phyloP scores from a whole-genome alignment of 2,329 filamentous ascomycete genomes.

The Penicillium sp. region DNA sequence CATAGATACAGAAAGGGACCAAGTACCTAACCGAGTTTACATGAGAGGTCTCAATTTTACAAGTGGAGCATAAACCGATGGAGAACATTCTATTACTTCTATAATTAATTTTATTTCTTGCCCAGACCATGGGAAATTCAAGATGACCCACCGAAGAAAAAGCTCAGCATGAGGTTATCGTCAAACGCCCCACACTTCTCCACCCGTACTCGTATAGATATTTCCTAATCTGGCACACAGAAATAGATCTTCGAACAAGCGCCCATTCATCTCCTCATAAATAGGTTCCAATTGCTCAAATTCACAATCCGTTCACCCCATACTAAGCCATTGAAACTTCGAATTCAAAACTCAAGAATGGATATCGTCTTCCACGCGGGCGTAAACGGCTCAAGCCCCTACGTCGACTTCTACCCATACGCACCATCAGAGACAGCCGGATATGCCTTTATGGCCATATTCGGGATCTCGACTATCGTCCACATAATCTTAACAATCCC shows the following conservation, averaged over 20 bases:
- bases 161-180: not conserved
- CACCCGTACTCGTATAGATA: constrained; percentile 31
- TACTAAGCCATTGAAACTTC: not conserved
- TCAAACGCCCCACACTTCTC: constrained; percentile 1
- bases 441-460: constrained; percentile 37
- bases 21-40: too few species aligned
- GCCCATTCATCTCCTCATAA: not conserved
- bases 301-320: not conserved
- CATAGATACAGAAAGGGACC: too few species aligned
- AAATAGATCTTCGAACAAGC: not conserved
- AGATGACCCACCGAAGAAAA: not conserved
- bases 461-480: constrained; percentile 29
- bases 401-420: constrained; percentile 40
- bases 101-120: too few species aligned
- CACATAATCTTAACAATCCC: constrained; percentile 35
- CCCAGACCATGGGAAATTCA: too few species aligned
- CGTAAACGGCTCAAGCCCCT: constrained; percentile 30
- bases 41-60: too few species aligned
- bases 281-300: not conserved
- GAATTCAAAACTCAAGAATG: constrained; percentile 18
- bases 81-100: too few species aligned
- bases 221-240: constrained; percentile 23
- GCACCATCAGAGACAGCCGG: constrained; percentile 35
- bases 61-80: too few species aligned
- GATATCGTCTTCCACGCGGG: constrained; percentile 33